Base-by-base conservation (phyloP, 2,329 filamentous ascomycete species). In the Diaporthe batatas region DNA sequence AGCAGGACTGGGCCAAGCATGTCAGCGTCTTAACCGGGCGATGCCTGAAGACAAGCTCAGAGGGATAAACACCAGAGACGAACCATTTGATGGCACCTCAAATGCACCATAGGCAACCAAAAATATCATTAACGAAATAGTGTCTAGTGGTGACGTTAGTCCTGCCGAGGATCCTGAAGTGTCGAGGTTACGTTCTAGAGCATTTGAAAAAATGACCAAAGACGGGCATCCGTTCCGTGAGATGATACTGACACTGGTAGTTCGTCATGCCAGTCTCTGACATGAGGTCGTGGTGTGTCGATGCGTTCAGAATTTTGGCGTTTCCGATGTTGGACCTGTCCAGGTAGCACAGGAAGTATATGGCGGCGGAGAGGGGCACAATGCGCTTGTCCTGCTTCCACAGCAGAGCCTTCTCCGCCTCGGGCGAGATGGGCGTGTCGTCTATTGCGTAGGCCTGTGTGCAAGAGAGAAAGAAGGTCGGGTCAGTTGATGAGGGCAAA, bases 261-360 rank as follows among this genome's bases (percentile, higher is more conserved):
- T 88, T 84, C 2, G 86, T 88, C 89, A 92, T 91, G 73, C 84
- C 76, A 0, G 90, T 90, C 77, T 89, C 86, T 16, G 85, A 83
- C 42, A 92, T 85, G 71, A 93, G 85, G 80, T 91, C 89, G 78
- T 92, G 82, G 49, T 85, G 80, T 0, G 86, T 87, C 10, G 88
- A 85, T 25, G 86, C 81, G 77, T 92, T 92, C 74, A 92, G 83
- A 18, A 91, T 88, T 81, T 89, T 91, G 54, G 90, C 89, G 79
- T 91, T 91, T 75, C 90, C 90, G 68, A 92, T 92, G 79, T 89
- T 89, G 21, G 85, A 86, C 18, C 86, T 81, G 77, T 90, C 88
- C n/a, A 90, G 81, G 75, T 89, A 89, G 77, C 86, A 88, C 18
- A 90, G 82, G 21, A 90, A 82, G 77, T 89, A 90, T 39, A 90